Evolutionary conservation across 2,329 filamentous ascomycete genomes (phyloP), one percentile per base, ranked within the genome.

Genomic region (Fusarium luffae): DNA sequence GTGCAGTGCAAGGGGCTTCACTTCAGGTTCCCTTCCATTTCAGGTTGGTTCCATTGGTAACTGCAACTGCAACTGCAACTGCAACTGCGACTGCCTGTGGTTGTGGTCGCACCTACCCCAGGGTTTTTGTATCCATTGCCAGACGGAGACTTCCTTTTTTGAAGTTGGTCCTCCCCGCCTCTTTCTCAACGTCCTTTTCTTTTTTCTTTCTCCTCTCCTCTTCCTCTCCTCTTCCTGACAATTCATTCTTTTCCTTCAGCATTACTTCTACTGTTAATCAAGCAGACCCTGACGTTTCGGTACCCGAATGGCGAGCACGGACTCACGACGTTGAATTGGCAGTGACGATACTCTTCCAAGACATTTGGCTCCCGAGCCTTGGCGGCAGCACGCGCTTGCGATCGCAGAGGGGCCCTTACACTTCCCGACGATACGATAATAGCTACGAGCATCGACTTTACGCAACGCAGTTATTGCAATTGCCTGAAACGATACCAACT

Each of bases 301-400:
- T 28, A 32, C 37, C 25, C 37, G 23, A 54, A 23, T n/a, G 49
- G 25, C 52, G 47, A 70, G 63, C 63, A 70, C 63, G 48, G 63
- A 57, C 55, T 64, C 49, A 41, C 59, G 32, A 59, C 57, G 23
- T 51, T 28, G 51, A 50, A 54, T n/a, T 44, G 61, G 37, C 43
- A 51, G 59, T 50, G 50, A 54, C 54, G 46, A 51, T 44, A 54
- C 32, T 37, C 32, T 30, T 40, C 41, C 41, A 57, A 68, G 59
- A 60, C 55, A 52, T 66, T 42, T 70, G 66, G 68, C 68, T 72
- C 70, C 68, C 68, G 68, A 70, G 68, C 70, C 72, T 73, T 71
- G 68, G 72, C 72, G 61, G 72, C 72, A 69, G 47, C 56, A 50
- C 62, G 47, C 50, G 58, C 58, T 71, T 73, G 72, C 72, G 63